These are phyloP conservation scores for Hemileccinum impolitum DNA, from an alignment of 768 basidiomycete genomes.

Conservation along the genomic window DNA sequence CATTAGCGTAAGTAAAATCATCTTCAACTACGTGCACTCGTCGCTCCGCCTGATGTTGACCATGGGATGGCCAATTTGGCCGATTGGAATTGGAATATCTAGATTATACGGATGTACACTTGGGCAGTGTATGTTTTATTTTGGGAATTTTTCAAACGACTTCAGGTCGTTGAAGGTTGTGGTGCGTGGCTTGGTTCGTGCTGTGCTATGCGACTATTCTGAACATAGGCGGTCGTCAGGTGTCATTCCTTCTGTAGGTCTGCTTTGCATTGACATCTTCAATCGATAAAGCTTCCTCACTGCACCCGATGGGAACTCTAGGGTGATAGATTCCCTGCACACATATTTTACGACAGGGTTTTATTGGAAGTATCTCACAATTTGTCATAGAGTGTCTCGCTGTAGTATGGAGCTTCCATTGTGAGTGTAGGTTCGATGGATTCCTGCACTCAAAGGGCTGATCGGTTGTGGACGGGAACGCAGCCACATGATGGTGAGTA, in stretches of 20 bases:
- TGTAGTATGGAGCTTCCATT: too few species aligned
- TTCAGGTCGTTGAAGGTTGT: conserved; percentile 1
- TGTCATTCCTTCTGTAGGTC: neutral
- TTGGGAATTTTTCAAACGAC: conserved; percentile 7
- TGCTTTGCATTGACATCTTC: neutral
- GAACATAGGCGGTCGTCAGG: neutral
- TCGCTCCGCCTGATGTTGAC: too few species aligned
- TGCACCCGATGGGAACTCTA: neutral
- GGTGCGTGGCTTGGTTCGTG: conserved; percentile 1
- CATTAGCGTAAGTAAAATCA: neutral
- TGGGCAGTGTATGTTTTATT: conserved; percentile 10
- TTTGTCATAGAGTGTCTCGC: neutral
- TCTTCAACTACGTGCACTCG: too few species aligned
- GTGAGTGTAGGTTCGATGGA: too few species aligned
- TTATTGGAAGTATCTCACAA: neutral
- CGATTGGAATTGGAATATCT: neutral
- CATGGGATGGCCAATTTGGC: neutral
- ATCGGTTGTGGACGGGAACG: too few species aligned
- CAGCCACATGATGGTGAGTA: conserved; percentile 7
- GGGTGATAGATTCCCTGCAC: conserved; percentile 2
- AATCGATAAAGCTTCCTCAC: too few species aligned
- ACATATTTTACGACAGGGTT: neutral
- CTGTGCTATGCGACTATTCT: too few species aligned
- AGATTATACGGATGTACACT: conserved; percentile 14
- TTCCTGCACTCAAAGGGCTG: too few species aligned